Percentiles rank a stretch among this genome's conserved stretches.
These are phyloP conservation scores for Melampsora medusae DNA, from an alignment of 1,284 basidiomycete species.

Conservation along the genomic window DNA sequence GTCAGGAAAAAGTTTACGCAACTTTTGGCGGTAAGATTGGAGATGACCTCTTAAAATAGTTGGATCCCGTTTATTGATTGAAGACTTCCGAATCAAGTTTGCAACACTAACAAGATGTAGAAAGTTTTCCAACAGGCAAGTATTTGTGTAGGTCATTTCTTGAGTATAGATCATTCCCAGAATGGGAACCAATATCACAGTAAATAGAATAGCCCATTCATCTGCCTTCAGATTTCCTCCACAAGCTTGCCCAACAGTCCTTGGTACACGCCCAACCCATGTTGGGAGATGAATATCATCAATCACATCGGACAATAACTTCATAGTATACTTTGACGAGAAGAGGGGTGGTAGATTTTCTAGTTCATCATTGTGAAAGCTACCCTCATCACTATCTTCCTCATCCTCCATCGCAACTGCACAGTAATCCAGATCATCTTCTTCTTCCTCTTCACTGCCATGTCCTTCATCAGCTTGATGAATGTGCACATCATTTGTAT, in stretches of 20 bases:
- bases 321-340: background rate
- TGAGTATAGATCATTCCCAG: background rate
- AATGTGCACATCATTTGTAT: too few relatives aligned
- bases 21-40: background rate
- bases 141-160: too few relatives aligned
- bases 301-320: background rate
- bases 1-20: background rate
- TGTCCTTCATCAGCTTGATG: too few relatives aligned
- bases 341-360: background rate
- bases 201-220: conserved; percentile 9
- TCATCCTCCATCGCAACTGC: background rate
- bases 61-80: background rate
- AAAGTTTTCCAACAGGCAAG: background rate
- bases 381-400: too few relatives aligned
- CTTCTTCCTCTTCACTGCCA: background rate
- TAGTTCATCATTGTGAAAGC: too few relatives aligned
- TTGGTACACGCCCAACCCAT: conserved; percentile 1
- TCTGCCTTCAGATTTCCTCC: conserved; percentile 3
- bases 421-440: background rate
- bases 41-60: background rate
- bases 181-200: background rate
- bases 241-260: conserved; percentile 8
- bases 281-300: background rate
- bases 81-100: background rate
- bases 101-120: conserved; percentile 1